Evolutionary conservation across 225 moss, liverwort and hornwort species (phyloP).

Genomic region (Straminergon stramineum): DNA sequence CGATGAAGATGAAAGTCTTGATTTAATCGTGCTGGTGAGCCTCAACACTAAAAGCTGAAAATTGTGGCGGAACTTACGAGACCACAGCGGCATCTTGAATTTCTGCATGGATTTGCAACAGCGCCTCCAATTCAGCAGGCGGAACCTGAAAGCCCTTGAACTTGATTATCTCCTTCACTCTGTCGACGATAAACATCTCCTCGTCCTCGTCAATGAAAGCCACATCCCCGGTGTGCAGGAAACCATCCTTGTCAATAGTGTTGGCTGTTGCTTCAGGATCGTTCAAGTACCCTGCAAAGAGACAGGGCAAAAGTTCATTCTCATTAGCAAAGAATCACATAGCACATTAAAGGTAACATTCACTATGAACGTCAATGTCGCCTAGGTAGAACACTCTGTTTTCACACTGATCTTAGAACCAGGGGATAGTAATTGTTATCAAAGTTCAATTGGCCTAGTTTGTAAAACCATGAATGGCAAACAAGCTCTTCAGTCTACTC

Average conservation of each 20-base stretch:
- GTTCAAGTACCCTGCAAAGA: constrained; percentile 63
- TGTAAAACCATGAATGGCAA: not conserved
- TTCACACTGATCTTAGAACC: not conserved
- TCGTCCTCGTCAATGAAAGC: constrained; percentile 72
- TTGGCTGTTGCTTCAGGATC: constrained; percentile 52
- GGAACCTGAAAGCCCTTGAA: constrained; percentile 96
- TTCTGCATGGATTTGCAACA: constrained; percentile 44
- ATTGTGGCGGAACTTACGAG: constrained; percentile 36
- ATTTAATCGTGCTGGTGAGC: not conserved
- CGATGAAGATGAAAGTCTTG: not conserved
- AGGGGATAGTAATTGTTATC: not conserved
- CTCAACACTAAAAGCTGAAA: not conserved
- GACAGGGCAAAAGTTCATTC: not conserved
- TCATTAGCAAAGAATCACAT: not conserved
- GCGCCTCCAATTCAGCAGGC: constrained; percentile 80
- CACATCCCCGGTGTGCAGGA: constrained; percentile 84
- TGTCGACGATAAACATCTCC: constrained; percentile 87
- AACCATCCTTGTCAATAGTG: constrained; percentile 75
- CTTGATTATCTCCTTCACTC: constrained; percentile 98
- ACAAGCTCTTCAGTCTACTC: not conserved
- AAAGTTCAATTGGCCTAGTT: no score
- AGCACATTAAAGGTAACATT: not conserved
- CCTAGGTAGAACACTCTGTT: not conserved
- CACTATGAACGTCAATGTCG: not conserved
- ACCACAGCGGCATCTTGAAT: constrained; percentile 78